Evolutionary conservation across 768 basidiomycete species (phyloP), one percentile per base, ranked within the genome.

Genomic region (Rhizopogon vinicolor): DNA sequence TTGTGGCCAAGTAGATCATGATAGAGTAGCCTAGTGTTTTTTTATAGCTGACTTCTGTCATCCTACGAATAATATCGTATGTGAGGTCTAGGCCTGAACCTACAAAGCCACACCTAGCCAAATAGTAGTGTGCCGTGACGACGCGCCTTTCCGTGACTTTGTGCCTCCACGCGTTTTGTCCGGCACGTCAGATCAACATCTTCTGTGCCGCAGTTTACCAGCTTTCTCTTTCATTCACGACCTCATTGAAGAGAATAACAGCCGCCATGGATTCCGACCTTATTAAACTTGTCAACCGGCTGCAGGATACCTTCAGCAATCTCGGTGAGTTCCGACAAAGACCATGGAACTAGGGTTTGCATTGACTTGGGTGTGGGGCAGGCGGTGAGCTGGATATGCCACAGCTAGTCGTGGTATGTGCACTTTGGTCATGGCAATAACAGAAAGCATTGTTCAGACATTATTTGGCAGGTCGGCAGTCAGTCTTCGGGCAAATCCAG

Each of bases 401-500:
- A 51, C 92, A 93, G 74, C 77, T 94, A 56, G 86, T 87, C 52
- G 92, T 93, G 62, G 91, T 92, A 75, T 59, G 91, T 84, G 10
- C 41, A 44, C 48, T 18, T 5, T 25, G 6, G 31, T 51, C 10
- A 22, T 29, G 2, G 7, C 29, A 9, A 2, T 33, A n/a, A n/a
- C 12, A 16, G 14, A n/a, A 51, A 49, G 14, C 16, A 39, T 40
- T 52, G 35, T 54, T 50, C 48, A 40, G 57, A 45, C 51, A 40
- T 48, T 35, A 22, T 41, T 54, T 45, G 16, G 7, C 64, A 95
- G 93, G 93, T 98, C 65, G 95, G 95, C 55, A 95, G 93, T 63
- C 95, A 98, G 74, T 97, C 94, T 41, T 87, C 93, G 33, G 95
- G 95, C 58, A 98, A 97, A 77, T 97, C 94, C 37, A 93, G 91